Base-by-base conservation (phyloP, 2,329 filamentous ascomycete species). In the Microsporum audouinii region DNA sequence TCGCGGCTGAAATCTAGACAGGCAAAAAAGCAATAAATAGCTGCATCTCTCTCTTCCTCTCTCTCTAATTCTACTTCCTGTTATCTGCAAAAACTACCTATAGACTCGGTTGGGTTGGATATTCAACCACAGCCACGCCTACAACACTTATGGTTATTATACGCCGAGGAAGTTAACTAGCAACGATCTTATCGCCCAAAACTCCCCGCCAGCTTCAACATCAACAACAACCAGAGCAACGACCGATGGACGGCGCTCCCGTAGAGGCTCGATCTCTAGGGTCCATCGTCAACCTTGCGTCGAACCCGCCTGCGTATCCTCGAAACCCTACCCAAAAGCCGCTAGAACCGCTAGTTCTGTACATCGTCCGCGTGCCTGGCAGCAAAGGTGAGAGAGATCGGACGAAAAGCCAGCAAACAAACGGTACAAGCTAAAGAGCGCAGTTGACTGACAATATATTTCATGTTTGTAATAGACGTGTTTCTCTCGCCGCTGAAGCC, bases 401-500 rank as follows among this genome's bases (percentile, higher is more conserved):
- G 12, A 49, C 27, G 39, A 45, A 43, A 33, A 27, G 31, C 17
- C 41, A 33, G 17, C 41, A 5, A 12, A 3, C 5, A 59, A 10
- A 23, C 55, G 10, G 14, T 5, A 6, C 5, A 43, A 6, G 3
- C 39, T 43, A 2, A n/a, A 23, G 14, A 43, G 34, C 34, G 5
- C 34, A 36, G 34, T 5, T 36, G 10, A 36, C 34, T 36, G 1
- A 36, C 34, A 29, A 31, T 14, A 41, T 27, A 33, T 31, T 29
- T 31, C 17, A 51, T 64, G 29, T 49, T 23, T 23, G 17, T 23
- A 23, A 59, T 68, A 94, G 92, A 96, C 80, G 82, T 96, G 61
- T 95, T 96, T 67, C 84, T 99, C 53, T 95, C 92, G 1, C 89
- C 94, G 0, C 82, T 94, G 64, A 96, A 95, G 71, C 94, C 94